phyloP scores from a whole-genome alignment of 768 basidiomycete species.

The Amanita inopinata region DNA sequence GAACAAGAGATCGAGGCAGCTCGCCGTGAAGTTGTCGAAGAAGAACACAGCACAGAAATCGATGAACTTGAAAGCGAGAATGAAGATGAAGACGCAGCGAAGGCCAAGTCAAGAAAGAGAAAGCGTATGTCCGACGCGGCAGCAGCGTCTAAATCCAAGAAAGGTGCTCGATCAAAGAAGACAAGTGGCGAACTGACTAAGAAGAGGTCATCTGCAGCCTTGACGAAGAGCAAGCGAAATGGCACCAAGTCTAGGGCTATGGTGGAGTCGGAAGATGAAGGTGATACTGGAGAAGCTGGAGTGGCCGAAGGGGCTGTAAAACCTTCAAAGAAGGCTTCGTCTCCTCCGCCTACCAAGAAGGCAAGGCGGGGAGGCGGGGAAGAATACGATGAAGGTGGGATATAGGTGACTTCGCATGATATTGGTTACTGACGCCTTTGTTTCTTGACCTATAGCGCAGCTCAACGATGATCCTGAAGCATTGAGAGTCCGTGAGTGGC shows the following conservation, averaged over 20 bases:
- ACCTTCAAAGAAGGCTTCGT: slow-evolving; percentile 39
- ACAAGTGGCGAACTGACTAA: slow-evolving; percentile 22
- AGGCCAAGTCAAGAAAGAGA: slow-evolving; percentile 30
- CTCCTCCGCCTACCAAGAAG: slow-evolving; percentile 57
- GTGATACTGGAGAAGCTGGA: slow-evolving; percentile 40
- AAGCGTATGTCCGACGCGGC: slow-evolving; percentile 58
- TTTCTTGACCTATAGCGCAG: slow-evolving; percentile 21
- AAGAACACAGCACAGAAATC: slow-evolving; percentile 50
- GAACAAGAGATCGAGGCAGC: slow-evolving; percentile 23
- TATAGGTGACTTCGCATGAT: neutral
- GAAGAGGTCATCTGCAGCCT: slow-evolving; percentile 21
- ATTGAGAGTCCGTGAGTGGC: slow-evolving; percentile 75
- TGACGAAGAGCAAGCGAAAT: slow-evolving; percentile 38
- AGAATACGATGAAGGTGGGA: slow-evolving; percentile 54
- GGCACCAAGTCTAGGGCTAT: slow-evolving; percentile 43
- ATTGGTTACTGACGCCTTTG: neutral
- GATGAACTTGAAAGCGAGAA: slow-evolving; percentile 53
- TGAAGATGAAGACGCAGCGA: slow-evolving; percentile 37
- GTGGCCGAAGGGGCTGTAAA: slow-evolving; percentile 39
- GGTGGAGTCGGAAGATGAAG: slow-evolving; percentile 65
- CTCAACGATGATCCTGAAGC: slow-evolving; percentile 62
- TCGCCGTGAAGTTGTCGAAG: slow-evolving; percentile 27
- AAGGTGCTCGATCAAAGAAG: slow-evolving; percentile 24
- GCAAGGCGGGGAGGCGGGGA: slow-evolving; percentile 47
- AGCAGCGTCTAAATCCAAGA: slow-evolving; percentile 25